Evolutionary conservation across 2,329 filamentous ascomycete genomes (phyloP), one percentile per base, ranked within the genome.

Genomic region (Aspergillus bombycis): DNA sequence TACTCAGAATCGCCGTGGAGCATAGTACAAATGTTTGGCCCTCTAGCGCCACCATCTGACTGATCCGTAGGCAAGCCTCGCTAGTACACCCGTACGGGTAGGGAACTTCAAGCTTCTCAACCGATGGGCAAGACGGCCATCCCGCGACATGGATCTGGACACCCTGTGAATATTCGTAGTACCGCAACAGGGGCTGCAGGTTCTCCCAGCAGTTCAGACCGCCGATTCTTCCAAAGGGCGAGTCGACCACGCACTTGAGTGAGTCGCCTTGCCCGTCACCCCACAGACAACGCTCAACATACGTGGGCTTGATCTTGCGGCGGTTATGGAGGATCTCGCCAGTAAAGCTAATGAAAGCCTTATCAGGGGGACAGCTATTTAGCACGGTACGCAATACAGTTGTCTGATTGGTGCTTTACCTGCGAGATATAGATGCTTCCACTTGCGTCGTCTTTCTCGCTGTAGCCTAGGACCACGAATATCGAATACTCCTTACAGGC

Each of bases 21-120:
- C 21, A 28, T 28, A 81, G 68, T 7, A 82, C 80, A 62, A 81
- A 82, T 10, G 77, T 75, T 43, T 77, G 76, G 11, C 79, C 78
- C 65, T 83, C 81, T 38, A 82, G 80, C 9, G 80, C 80, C 71
- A 81, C 78, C 55, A 79, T 77, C 62, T 78, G 79, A 67, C 72
- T 79, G 9, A 73, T 36, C 34, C 34, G 34, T 14, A 36, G 12
- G 34, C 34, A 36, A 36, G 34, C 34, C 34, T 36, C 34, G 12
- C 34, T 36, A 6, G 34, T 36, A 36, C 34, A 36, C 34, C 34
- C 75, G 10, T 41, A 19, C 23, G 11, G 54, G 11, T n/a, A 36
- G n/a, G 54, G 28, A 19, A 23, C 34, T n/a, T 21, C 54, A 36
- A 36, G 12, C 48, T 54, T 67, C 58, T 57, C 48, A 52, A n/a